These are phyloP conservation scores for Aspergillus ibericus DNA, from an alignment of 2,329 filamentous ascomycete species.

Conservation along the genomic window DNA sequence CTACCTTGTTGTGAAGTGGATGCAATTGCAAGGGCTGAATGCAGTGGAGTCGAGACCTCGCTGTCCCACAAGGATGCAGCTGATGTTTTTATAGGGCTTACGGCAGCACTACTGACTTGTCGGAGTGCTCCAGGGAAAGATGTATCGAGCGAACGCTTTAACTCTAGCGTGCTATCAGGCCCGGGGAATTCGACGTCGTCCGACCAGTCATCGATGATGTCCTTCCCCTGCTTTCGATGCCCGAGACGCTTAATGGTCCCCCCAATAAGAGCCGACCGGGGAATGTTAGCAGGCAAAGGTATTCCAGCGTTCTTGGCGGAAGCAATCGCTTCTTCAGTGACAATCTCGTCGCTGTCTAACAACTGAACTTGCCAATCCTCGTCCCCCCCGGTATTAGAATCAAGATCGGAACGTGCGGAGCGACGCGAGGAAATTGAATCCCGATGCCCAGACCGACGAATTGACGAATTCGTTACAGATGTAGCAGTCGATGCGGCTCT, in stretches of 20 bases:
- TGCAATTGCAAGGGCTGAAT: constrained; percentile 56
- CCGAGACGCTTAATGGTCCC: constrained; percentile 92
- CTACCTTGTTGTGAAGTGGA: constrained; percentile 64
- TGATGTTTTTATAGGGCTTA: constrained; percentile 41
- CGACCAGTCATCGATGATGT: constrained; percentile 77
- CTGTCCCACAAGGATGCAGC: constrained; percentile 30
- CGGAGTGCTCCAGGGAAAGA: constrained; percentile 68
- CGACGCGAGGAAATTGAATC: constrained; percentile 79
- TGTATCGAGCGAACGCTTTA: constrained; percentile 62
- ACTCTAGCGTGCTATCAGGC: constrained; percentile 56
- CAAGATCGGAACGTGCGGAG: constrained; percentile 80
- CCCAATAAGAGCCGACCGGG: constrained; percentile 83
- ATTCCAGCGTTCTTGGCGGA: constrained; percentile 88
- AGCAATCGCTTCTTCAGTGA: constrained; percentile 80
- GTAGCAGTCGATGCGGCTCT: constrained; percentile 47
- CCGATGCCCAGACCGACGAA: constrained; percentile 53
- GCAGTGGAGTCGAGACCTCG: constrained; percentile 51
- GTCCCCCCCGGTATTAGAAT: constrained; percentile 69
- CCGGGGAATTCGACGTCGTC: constrained; percentile 73
- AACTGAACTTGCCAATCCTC: constrained; percentile 88
- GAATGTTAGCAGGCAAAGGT: constrained; percentile 81
- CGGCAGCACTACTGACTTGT: constrained; percentile 58
- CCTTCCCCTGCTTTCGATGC: constrained; percentile 68
- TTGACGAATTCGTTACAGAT: constrained; percentile 45
- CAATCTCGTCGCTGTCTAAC: constrained; percentile 79